A percentile compares a stretch with the other conserved stretches of the same genome.
phyloP scores from a whole-genome alignment of 371 early-diverging fungal genomes.

The Rhizopus sp. region DNA sequence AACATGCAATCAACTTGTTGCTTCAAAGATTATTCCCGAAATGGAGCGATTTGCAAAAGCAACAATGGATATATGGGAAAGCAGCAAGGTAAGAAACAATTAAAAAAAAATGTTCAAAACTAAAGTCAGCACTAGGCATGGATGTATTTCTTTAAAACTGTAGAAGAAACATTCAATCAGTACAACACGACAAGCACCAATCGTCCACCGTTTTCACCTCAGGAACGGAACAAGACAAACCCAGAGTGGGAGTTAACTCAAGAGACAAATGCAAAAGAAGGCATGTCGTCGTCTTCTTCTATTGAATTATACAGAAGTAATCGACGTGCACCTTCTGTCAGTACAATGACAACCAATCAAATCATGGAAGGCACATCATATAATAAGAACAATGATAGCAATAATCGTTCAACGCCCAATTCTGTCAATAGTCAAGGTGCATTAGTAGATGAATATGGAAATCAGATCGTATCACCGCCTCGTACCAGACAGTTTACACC shows the following conservation, averaged over 20 bases:
- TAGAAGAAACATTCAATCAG: slow-evolving; percentile 12
- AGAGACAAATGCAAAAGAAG: no score
- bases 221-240: neutral
- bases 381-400: neutral
- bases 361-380: neutral
- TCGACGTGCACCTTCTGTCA: neutral
- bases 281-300: no score
- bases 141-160: slow-evolving; percentile 31
- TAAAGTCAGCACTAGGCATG: slow-evolving; percentile 23
- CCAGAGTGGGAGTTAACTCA: no score
- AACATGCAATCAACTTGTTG: slow-evolving; percentile 48
- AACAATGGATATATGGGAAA: slow-evolving; percentile 40
- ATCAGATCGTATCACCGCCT: slow-evolving; percentile 37
- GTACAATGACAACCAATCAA: neutral
- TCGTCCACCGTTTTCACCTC: slow-evolving; percentile 25
- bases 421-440: slow-evolving; percentile 22
- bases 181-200: slow-evolving; percentile 14
- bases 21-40: slow-evolving; percentile 46
- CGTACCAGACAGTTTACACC: slow-evolving; percentile 39
- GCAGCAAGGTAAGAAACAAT: slow-evolving; percentile 36
- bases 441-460: slow-evolving; percentile 14
- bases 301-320: no score
- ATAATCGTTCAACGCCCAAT: slow-evolving; percentile 1
- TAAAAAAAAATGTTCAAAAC: neutral
- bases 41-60: slow-evolving; percentile 50